A percentile compares a stretch with the other conserved stretches of the same genome.
Conservation (phyloP, 106 monocot species). For the Agapanthus africanus region DNA sequence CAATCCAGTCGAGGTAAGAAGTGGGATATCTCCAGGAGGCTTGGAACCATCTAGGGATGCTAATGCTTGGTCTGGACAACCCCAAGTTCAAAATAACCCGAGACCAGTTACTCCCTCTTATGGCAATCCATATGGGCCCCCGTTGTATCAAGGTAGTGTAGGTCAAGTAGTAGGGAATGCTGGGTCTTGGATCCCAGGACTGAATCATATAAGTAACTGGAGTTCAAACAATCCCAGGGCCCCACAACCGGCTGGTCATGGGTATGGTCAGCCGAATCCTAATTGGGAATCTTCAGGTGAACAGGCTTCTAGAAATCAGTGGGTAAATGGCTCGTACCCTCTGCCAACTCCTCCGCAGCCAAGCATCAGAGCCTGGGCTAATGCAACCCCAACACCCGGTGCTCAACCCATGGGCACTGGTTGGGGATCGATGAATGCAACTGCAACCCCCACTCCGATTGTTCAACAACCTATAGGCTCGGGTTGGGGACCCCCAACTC, state of each 20-base stretch:
- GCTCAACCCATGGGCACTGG: background rate
- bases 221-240: conserved; percentile 13
- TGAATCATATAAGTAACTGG: conserved; percentile 23
- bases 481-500: conserved; percentile 2
- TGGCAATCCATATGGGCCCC: conserved; percentile 14
- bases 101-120: conserved; percentile 15
- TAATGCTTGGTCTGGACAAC: conserved; percentile 12
- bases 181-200: conserved; percentile 22
- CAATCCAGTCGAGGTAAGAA: conserved; percentile 7
- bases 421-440: background rate
- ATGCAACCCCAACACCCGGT: no score
- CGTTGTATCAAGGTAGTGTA: conserved; percentile 17
- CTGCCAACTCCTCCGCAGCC: conserved; percentile 14
- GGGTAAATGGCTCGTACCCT: conserved; percentile 17
- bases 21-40: background rate
- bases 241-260: conserved; percentile 3
- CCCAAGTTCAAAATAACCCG: conserved; percentile 7
- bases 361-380: background rate
- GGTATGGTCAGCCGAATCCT: conserved; percentile 15
- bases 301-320: conserved; percentile 15
- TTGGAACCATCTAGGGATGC: background rate
- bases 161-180: conserved; percentile 17
- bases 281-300: conserved; percentile 14
- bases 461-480: background rate
- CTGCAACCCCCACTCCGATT: background rate